phyloP scores from a whole-genome alignment of 305 asterid species.

The Fraxinus nigra region DNA sequence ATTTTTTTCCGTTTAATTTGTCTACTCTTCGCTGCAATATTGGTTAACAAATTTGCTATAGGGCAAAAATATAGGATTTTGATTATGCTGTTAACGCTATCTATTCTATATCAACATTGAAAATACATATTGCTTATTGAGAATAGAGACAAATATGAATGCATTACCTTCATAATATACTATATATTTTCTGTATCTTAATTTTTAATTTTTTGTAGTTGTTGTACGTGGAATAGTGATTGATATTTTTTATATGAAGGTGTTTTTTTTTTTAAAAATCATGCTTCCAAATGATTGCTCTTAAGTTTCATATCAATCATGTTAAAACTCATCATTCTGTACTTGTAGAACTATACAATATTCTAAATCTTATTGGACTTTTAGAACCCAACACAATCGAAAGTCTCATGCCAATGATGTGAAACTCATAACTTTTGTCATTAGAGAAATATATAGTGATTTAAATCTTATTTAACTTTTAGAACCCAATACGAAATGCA shows the following conservation, averaged over 20 bases:
- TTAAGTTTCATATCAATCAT: not conserved
- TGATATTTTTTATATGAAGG: not conserved
- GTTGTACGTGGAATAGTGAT: not conserved
- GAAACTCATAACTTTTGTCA: not conserved
- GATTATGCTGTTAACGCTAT: not conserved
- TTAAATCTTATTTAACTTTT: not conserved
- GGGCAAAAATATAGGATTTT: not conserved
- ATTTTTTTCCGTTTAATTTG: not conserved
- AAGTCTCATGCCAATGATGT: not conserved
- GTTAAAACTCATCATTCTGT: not conserved
- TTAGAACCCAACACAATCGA: not conserved
- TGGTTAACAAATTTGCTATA: not conserved
- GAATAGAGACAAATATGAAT: not conserved
- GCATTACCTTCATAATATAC: not conserved
- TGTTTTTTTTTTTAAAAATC: not conserved
- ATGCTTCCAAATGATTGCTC: not conserved
- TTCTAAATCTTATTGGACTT: not conserved
- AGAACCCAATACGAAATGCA: not conserved
- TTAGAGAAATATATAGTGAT: not conserved
- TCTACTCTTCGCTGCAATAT: not conserved
- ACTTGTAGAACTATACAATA: not conserved
- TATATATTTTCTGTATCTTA: not conserved
- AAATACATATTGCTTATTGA: not conserved
- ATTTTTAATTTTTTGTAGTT: not conserved
- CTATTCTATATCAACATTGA: not conserved